Conservation (phyloP, 225 moss, liverwort and hornwort species). For the Thuidium tamariscinum region DNA sequence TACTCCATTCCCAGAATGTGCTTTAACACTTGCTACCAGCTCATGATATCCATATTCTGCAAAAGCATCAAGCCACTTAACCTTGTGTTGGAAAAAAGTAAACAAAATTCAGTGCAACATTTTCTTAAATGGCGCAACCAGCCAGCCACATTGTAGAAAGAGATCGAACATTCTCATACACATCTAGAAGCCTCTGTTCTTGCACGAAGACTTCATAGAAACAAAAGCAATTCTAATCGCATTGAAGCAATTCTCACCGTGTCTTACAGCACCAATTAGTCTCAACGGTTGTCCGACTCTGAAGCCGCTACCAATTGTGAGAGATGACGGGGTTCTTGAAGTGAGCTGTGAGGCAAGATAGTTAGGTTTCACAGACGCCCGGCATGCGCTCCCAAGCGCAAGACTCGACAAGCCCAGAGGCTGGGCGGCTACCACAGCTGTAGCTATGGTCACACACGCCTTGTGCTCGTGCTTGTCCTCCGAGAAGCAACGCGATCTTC, state of each 20-base stretch:
- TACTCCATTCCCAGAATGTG: background rate
- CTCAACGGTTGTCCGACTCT: background rate
- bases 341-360: background rate
- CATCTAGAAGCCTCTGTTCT: background rate
- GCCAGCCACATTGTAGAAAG: background rate
- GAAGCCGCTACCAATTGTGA: background rate
- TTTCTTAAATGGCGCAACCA: background rate
- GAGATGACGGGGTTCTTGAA: background rate
- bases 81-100: background rate
- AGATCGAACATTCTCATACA: background rate
- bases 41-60: constrained; percentile 30
- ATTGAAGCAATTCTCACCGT: background rate
- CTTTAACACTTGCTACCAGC: background rate
- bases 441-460: background rate
- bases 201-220: background rate
- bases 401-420: background rate
- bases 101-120: background rate
- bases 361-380: background rate
- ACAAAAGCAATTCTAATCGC: background rate
- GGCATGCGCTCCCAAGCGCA: background rate
- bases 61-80: background rate
- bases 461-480: background rate
- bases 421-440: background rate
- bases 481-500: background rate
- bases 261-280: background rate